These are phyloP conservation scores for Smallanthus sonchifolius DNA, from an alignment of 129 eudicot species.

Conservation along the genomic window DNA sequence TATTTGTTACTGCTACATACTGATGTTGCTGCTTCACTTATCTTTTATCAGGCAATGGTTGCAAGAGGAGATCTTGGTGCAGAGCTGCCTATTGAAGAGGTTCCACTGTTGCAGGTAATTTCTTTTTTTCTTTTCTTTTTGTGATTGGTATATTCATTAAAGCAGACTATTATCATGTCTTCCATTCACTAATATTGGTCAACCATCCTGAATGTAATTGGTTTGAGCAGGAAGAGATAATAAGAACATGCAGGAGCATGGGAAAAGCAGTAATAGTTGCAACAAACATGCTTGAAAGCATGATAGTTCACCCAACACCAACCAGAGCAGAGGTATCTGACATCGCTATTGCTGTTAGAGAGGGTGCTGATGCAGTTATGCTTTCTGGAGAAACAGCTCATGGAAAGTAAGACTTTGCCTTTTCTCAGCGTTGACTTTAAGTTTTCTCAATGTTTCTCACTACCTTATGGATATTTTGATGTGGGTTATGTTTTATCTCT, in stretches of 20 bases:
- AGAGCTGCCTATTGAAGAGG: slow-evolving; percentile 98
- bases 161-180: not conserved
- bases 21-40: slow-evolving; percentile 10
- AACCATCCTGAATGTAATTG: slow-evolving; percentile 4
- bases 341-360: slow-evolving; percentile 94
- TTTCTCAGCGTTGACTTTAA: not conserved
- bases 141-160: not conserved
- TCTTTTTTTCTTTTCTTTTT: not conserved
- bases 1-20: not conserved
- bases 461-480: not conserved
- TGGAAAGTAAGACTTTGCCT: slow-evolving; percentile 64
- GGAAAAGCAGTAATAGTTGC: slow-evolving; percentile 97
- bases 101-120: slow-evolving; percentile 89
- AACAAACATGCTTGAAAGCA: slow-evolving; percentile 96
- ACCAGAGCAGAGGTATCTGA: slow-evolving; percentile 97
- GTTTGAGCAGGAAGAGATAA: slow-evolving; percentile 71
- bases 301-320: slow-evolving; percentile 97
- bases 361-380: slow-evolving; percentile 98
- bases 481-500: not conserved
- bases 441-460: not conserved
- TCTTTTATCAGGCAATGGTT: slow-evolving; percentile 73
- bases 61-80: slow-evolving; percentile 99
- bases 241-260: slow-evolving; percentile 83
- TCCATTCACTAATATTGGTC: not conserved
- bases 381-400: slow-evolving; percentile 99